These are phyloP conservation scores for Cynara cardunculus DNA, from an alignment of 129 eudicot genomes.

Conservation along the genomic window DNA sequence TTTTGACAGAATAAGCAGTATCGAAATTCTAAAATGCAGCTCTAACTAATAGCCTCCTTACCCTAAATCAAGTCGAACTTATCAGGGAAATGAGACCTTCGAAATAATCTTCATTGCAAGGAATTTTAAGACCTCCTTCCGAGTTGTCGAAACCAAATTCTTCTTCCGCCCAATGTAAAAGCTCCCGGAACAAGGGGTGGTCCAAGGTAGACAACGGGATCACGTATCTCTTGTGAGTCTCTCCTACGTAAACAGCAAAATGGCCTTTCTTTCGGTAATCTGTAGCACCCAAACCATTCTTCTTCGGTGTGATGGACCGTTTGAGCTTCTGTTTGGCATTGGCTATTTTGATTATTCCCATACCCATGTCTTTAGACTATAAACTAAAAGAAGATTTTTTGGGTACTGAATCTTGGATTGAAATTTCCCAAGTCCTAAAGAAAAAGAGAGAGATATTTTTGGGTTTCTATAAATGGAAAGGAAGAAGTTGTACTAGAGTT, in stretches of 20 bases:
- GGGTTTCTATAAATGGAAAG: slow-evolving; percentile 22
- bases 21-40: slow-evolving; percentile 6
- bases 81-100: slow-evolving; percentile 39
- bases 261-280: slow-evolving; percentile 51
- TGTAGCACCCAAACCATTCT: slow-evolving; percentile 19
- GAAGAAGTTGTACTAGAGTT: slow-evolving; percentile 7
- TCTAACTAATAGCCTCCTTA: background rate
- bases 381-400: background rate
- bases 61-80: slow-evolving; percentile 29
- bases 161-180: slow-evolving; percentile 57
- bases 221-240: slow-evolving; percentile 40
- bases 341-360: slow-evolving; percentile 32
- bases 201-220: slow-evolving; percentile 50
- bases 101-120: slow-evolving; percentile 57
- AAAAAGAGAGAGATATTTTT: background rate
- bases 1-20: slow-evolving; percentile 5
- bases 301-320: slow-evolving; percentile 47
- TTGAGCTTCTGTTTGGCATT: slow-evolving; percentile 58
- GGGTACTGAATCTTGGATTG: slow-evolving; percentile 13
- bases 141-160: slow-evolving; percentile 55
- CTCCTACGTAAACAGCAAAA: slow-evolving; percentile 49
- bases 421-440: background rate
- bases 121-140: slow-evolving; percentile 49
- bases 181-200: slow-evolving; percentile 52
- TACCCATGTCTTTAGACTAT: slow-evolving; percentile 30